Conservation (phyloP, 345 rosid species). For the Turnera subulata region DNA sequence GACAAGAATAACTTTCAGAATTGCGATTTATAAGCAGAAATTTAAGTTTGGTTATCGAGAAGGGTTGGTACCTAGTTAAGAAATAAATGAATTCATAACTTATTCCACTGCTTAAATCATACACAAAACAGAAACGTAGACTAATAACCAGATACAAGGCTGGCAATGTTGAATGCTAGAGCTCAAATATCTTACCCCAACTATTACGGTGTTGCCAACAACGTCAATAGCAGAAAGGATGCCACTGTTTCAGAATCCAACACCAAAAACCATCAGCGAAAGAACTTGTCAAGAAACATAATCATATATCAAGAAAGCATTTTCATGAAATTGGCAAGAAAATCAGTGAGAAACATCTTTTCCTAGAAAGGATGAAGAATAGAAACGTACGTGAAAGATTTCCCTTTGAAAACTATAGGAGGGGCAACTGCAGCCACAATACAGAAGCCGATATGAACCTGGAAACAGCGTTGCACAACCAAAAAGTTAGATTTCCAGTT, state of each 20-base stretch:
- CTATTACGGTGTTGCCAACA: conserved; percentile 9
- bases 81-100: too few relatives aligned
- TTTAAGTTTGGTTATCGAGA: too few relatives aligned
- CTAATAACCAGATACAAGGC: not conserved
- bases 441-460: conserved; percentile 34
- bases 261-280: conserved; percentile 8
- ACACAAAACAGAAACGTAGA: too few relatives aligned
- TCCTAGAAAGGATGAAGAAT: not conserved
- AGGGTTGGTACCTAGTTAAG: too few relatives aligned
- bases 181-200: conserved; percentile 23
- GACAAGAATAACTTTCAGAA: not conserved
- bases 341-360: too few relatives aligned
- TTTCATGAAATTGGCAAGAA: not conserved
- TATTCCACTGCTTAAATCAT: too few relatives aligned
- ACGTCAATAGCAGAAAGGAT: conserved; percentile 29
- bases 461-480: not conserved
- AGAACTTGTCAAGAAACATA: conserved; percentile 4
- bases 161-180: not conserved
- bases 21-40: too few relatives aligned
- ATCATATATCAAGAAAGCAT: not conserved
- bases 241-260: conserved; percentile 20
- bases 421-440: conserved; percentile 37
- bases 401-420: conserved; percentile 31
- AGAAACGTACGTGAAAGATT: conserved; percentile 29
- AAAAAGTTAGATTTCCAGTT: not conserved